These are phyloP conservation scores for Gloeopeniophorella convolvens DNA, from an alignment of 768 basidiomycete species.

Conservation along the genomic window DNA sequence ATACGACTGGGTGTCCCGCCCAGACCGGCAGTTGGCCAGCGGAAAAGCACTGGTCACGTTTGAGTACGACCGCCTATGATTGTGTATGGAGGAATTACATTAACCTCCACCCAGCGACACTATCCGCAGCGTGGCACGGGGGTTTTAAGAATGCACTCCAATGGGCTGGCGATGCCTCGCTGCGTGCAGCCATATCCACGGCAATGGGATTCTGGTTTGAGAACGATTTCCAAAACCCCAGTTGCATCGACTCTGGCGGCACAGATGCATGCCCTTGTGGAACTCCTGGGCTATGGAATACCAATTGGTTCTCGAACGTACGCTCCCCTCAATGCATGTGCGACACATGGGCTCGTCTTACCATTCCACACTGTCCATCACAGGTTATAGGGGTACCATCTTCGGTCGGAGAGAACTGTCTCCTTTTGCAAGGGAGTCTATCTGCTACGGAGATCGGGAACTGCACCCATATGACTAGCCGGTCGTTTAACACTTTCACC, in stretches of 20 bases:
- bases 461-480: conserved; percentile 44
- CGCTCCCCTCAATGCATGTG: too few species aligned
- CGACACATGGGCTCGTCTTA: too few species aligned
- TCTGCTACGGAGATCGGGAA: conserved; percentile 35
- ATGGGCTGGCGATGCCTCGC: conserved; percentile 34
- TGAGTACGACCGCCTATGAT: conserved; percentile 20
- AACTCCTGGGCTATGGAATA: conserved; percentile 49
- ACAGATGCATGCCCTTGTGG: conserved; percentile 47
- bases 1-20: conserved; percentile 43
- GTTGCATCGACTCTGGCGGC: conserved; percentile 52
- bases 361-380: not conserved
- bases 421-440: conserved; percentile 46
- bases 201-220: conserved; percentile 61
- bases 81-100: not conserved
- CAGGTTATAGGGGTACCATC: conserved; percentile 56
- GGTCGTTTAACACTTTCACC: conserved; percentile 44
- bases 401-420: conserved; percentile 46
- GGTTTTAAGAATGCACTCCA: conserved; percentile 35
- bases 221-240: conserved; percentile 46
- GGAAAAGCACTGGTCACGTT: conserved; percentile 41
- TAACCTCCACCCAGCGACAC: conserved; percentile 34
- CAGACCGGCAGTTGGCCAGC: conserved; percentile 68
- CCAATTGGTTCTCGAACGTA: conserved; percentile 58
- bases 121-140: conserved; percentile 54
- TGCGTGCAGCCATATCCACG: conserved; percentile 36